Evolutionary conservation across 2,329 filamentous ascomycete species (phyloP).

Genomic region (Dactylonectria macrodidyma): DNA sequence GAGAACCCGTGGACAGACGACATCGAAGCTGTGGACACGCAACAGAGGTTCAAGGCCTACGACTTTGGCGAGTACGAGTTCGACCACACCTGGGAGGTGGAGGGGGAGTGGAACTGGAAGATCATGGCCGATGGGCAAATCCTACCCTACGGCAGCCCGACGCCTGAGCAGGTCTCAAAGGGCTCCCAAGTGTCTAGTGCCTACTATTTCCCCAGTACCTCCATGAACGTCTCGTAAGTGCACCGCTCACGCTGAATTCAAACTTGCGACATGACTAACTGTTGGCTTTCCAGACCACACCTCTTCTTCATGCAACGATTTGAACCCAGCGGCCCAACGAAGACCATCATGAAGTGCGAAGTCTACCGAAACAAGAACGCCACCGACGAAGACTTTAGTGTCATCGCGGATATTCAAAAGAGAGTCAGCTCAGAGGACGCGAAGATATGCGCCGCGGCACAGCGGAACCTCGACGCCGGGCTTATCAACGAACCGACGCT

Average conservation of each 20-base stretch:
- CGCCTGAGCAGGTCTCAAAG: slow-evolving; percentile 62
- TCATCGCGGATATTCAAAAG: slow-evolving; percentile 73
- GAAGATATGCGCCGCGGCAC: slow-evolving; percentile 70
- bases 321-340: slow-evolving; percentile 66
- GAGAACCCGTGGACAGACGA: slow-evolving; percentile 68
- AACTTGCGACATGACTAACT: slow-evolving; percentile 2
- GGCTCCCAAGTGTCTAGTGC: slow-evolving; percentile 63
- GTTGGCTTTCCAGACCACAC: slow-evolving; percentile 59
- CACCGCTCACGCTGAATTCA: background rate
- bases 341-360: slow-evolving; percentile 72
- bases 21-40: slow-evolving; percentile 63
- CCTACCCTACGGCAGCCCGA: slow-evolving; percentile 64
- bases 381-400: slow-evolving; percentile 70
- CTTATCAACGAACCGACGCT: slow-evolving; percentile 75
- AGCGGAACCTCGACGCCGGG: slow-evolving; percentile 73
- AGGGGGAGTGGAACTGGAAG: slow-evolving; percentile 73
- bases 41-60: slow-evolving; percentile 61
- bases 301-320: slow-evolving; percentile 77
- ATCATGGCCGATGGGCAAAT: slow-evolving; percentile 69
- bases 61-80: slow-evolving; percentile 69
- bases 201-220: slow-evolving; percentile 67
- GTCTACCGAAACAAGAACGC: slow-evolving; percentile 74
- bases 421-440: slow-evolving; percentile 77
- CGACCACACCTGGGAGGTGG: slow-evolving; percentile 71
- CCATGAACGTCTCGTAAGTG: slow-evolving; percentile 65